Percentiles rank a stretch among this genome's conserved stretches.
Evolutionary conservation across 1,284 basidiomycete genomes (phyloP).

Genomic region (Irpex lacteus): DNA sequence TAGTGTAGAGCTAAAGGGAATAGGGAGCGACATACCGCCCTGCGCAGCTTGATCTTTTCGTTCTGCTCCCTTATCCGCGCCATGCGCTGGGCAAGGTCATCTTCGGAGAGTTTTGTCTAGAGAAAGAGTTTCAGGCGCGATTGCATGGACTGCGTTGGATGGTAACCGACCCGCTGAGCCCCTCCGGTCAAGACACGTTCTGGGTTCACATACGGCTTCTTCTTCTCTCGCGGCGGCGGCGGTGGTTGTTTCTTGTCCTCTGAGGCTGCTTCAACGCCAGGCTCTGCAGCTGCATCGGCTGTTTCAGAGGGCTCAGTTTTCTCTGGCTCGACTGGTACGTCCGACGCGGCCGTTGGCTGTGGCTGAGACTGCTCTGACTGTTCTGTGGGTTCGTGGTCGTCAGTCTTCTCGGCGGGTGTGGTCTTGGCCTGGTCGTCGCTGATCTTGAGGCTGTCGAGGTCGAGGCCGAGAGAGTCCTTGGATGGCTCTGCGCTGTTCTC

Average conservation of each 20-base stretch:
- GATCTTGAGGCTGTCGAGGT: constrained; percentile 49
- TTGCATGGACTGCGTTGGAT: constrained; percentile 1
- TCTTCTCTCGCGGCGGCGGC: constrained; percentile 27
- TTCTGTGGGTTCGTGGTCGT: constrained; percentile 3
- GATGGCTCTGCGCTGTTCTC: constrained; percentile 24
- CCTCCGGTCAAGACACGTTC: constrained; percentile 80
- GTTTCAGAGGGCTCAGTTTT: constrained; percentile 2
- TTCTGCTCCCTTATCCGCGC: constrained; percentile 73
- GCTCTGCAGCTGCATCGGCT: constrained; percentile 9
- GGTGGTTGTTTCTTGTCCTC: constrained; percentile 17
- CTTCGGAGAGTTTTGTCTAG: constrained; percentile 73
- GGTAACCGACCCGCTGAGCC: constrained; percentile 54
- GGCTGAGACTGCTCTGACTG: background rate
- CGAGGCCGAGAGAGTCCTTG: constrained; percentile 64
- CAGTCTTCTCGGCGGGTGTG: constrained; percentile 6
- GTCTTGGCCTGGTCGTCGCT: constrained; percentile 20
- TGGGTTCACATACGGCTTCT: constrained; percentile 65
- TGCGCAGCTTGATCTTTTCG: constrained; percentile 76
- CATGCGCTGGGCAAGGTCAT: constrained; percentile 72
- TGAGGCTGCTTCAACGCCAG: constrained; percentile 6
- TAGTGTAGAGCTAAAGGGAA: background rate
- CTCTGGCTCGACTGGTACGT: background rate
- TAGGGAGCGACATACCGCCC: constrained; percentile 41
- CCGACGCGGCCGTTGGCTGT: constrained; percentile 3
- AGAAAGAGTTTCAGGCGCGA: background rate